A percentile compares a stretch with the other conserved stretches of the same genome.
These are phyloP conservation scores for Triticum turgidum DNA, from an alignment of 176 grass and related monocot species.

Conservation along the genomic window DNA sequence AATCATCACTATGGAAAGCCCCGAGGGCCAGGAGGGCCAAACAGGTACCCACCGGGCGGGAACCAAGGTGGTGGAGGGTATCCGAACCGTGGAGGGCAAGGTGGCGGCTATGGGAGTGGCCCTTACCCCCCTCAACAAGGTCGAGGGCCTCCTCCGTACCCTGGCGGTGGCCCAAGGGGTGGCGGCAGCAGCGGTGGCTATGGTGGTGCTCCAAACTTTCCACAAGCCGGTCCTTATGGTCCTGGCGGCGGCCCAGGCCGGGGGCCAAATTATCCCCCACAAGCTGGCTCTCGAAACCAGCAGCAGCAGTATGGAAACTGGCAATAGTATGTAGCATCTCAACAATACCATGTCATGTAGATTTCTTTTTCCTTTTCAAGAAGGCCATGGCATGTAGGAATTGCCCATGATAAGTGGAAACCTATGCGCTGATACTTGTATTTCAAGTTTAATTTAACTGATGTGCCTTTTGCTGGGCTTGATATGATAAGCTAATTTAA, in stretches of 20 bases:
- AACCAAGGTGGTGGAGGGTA: conserved; percentile 62
- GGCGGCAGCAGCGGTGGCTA: conserved; percentile 41
- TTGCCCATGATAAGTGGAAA: not conserved
- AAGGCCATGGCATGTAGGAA: conserved; percentile 1
- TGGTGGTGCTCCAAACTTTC: conserved; percentile 57
- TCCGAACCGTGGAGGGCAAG: conserved; percentile 55
- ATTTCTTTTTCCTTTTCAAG: not conserved
- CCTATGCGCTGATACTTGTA: not conserved
- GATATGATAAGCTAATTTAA: not conserved
- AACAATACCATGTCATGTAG: not conserved
- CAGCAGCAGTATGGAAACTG: conserved; percentile 54
- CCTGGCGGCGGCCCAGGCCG: conserved; percentile 56
- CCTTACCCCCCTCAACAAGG: conserved; percentile 55
- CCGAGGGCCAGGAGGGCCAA: conserved; percentile 53
- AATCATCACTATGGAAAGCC: conserved; percentile 58
- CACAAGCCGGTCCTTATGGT: conserved; percentile 41
- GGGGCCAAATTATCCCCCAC: conserved; percentile 47
- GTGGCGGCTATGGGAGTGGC: conserved; percentile 47
- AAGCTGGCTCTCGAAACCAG: conserved; percentile 51
- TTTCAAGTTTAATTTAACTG: not conserved
- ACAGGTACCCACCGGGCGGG: conserved; percentile 51
- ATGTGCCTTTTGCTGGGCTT: not conserved
- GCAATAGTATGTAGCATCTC: conserved; percentile 42
- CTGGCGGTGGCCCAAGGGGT: conserved; percentile 49
- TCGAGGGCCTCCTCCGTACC: conserved; percentile 47